These are phyloP conservation scores for Ceriops tagal DNA, from an alignment of 345 rosid species.

Conservation along the genomic window DNA sequence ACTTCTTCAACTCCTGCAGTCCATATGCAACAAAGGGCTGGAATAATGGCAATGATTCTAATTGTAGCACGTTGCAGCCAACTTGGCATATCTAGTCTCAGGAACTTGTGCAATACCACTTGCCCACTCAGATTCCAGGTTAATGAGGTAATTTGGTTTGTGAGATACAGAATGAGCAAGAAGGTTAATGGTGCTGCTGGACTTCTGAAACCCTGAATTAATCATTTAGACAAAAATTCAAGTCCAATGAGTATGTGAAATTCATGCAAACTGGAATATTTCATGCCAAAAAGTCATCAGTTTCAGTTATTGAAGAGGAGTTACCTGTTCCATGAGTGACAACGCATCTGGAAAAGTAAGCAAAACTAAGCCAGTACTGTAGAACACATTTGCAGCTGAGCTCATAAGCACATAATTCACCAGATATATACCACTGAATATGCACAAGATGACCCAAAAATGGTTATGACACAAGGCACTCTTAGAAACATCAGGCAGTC, in stretches of 20 bases:
- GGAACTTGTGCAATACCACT: conserved; percentile 67
- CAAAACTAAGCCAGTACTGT: conserved; percentile 66
- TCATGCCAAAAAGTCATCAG: conserved; percentile 7
- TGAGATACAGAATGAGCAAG: conserved; percentile 54
- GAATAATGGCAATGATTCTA: conserved; percentile 73
- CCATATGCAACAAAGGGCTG: conserved; percentile 81
- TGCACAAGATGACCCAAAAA: conserved; percentile 63
- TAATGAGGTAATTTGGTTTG: conserved; percentile 70
- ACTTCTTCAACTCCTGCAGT: conserved; percentile 86
- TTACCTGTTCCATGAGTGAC: conserved; percentile 90
- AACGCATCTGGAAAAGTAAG: conserved; percentile 88
- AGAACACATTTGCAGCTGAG: conserved; percentile 79
- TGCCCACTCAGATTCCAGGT: conserved; percentile 82
- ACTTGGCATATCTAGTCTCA: conserved; percentile 72
- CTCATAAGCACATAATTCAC: conserved; percentile 74
- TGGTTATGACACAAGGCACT: conserved; percentile 64
- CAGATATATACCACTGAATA: conserved; percentile 68
- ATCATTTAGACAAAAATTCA: conserved; percentile 5
- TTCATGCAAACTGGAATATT: background rate
- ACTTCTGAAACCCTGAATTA: conserved; percentile 60
- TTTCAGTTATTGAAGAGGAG: conserved; percentile 11
- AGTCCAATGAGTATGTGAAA: conserved; percentile 10
- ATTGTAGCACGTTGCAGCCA: conserved; percentile 90
- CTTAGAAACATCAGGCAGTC: conserved; percentile 44
- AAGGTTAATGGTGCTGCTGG: conserved; percentile 54